A percentile compares a stretch with the other conserved stretches of the same genome.
These are phyloP conservation scores for Epichloe aotearoae DNA, from an alignment of 2,329 filamentous ascomycete species.

Conservation along the genomic window DNA sequence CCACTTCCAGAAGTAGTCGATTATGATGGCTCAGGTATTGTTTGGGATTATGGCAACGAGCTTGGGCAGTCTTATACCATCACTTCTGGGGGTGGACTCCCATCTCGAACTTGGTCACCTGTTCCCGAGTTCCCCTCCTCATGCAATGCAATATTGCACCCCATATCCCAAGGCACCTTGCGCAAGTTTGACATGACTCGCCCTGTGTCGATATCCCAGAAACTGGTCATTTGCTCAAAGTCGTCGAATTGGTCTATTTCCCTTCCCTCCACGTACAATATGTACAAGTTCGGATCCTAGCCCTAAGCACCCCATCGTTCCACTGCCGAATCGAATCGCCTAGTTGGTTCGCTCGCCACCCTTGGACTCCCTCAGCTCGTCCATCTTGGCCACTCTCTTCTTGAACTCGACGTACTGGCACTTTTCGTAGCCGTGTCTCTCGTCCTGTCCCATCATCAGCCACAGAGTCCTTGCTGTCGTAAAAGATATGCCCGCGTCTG, in stretches of 20 bases:
- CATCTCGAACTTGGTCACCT: no score
- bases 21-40: no score
- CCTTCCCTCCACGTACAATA: neutral
- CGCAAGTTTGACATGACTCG: neutral
- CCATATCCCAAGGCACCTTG: no score
- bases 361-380: conserved; percentile 82
- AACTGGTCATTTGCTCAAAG: no score
- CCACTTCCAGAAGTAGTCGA: no score
- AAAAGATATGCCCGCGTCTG: no score
- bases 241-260: neutral
- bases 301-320: neutral
- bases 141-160: no score
- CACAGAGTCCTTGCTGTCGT: neutral
- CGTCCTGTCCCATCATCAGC: conserved; percentile 46
- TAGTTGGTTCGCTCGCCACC: conserved; percentile 76
- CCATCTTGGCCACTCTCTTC: conserved; percentile 96
- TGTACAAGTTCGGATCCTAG: conserved; percentile 1
- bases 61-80: no score
- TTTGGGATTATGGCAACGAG: no score
- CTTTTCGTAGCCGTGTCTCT: conserved; percentile 96
- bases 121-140: no score
- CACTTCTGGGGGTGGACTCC: no score
- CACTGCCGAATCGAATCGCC: conserved; percentile 7
- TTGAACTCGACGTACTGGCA: conserved; percentile 99
- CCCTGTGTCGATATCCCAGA: no score